Conservation (phyloP, 768 basidiomycete species). For the Crucibulum laeve region DNA sequence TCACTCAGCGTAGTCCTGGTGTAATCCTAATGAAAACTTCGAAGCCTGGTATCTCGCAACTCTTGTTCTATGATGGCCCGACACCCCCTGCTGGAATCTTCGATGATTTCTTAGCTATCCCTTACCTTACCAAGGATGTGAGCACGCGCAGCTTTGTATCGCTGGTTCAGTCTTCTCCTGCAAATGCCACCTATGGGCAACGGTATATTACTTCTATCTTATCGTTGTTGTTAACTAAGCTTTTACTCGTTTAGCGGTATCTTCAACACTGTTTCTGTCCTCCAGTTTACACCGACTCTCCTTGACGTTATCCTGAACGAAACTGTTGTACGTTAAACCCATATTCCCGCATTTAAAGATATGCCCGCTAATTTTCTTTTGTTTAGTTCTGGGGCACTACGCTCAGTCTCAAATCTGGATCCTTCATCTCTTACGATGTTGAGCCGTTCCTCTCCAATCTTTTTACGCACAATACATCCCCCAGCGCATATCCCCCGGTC, state of each 20-base stretch:
- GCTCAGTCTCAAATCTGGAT: conserved; percentile 20
- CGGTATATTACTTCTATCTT: conserved; percentile 16
- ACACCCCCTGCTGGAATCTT: conserved; percentile 44
- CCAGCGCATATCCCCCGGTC: conserved; percentile 45
- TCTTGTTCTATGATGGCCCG: conserved; percentile 60
- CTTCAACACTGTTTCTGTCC: conserved; percentile 40
- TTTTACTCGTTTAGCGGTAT: conserved; percentile 15
- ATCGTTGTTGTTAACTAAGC: conserved; percentile 1
- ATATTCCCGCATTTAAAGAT: background rate
- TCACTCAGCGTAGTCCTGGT: background rate
- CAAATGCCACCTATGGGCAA: conserved; percentile 24
- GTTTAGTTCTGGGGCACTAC: conserved; percentile 40
- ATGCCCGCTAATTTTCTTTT: background rate
- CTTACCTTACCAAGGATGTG: conserved; percentile 30
- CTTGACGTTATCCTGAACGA: conserved; percentile 41
- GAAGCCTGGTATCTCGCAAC: conserved; percentile 16
- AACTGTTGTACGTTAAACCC: conserved; percentile 24
- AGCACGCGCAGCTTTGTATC: conserved; percentile 34
- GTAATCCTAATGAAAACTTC: background rate
- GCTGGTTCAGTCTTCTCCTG: conserved; percentile 31
- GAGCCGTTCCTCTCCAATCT: conserved; percentile 45
- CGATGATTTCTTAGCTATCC: conserved; percentile 45
- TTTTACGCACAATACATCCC: conserved; percentile 28
- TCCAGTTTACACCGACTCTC: conserved; percentile 26
- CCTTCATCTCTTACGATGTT: conserved; percentile 40